Evolutionary conservation across 73 alveolate genomes (phyloP), one percentile per base, ranked within the genome.

Genomic region (Stentor coeruleus): DNA sequence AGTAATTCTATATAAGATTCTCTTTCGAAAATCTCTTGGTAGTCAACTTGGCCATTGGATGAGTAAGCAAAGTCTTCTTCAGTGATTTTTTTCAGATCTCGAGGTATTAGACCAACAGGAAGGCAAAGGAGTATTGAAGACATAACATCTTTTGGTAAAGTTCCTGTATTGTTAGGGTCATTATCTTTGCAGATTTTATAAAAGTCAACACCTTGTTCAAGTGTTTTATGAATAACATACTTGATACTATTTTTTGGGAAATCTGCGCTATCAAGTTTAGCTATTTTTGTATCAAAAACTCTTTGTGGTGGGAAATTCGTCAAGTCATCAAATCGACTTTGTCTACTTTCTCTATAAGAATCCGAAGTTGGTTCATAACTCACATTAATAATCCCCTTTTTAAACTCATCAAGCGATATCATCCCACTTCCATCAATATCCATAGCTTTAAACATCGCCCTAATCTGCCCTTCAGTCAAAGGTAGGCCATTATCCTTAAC

Each of bases 21-120:
- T 20, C 88, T 83, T 40, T 88, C 87, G 3, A 88, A 74, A 33
- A 88, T 83, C 3, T 81, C 91, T 2, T 82, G 60, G 60, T 88
- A 88, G 84, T 88, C 93, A 1, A 88, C 93, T 37, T 84, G 77
- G 6, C 91, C 88, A 37, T 77, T 72, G 81, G 83, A 82, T 36
- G 83, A 88, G 42, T n/a, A 83, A 41, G 59, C 28, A 2, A 87
- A 57, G 66, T 87, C 93, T 38, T 74, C 72, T 31, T 87, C 93
- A 59, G 83, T 83, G 2, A 87, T 74, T 15, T 76, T 88, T 3
- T 87, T 83, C 37, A 87, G 38, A 39, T 87, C 93, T 3, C 30
- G 31, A 3, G 28, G n/a, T 0, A 41, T 55, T 28, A 87, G 76
- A 0, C 93, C 93, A 3, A 87, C 55, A 0, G 93, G 93, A 31